A percentile compares a stretch with the other conserved stretches of the same genome.
Evolutionary conservation across 345 rosid genomes (phyloP).

Genomic region (Eucalyptus pauciflora): DNA sequence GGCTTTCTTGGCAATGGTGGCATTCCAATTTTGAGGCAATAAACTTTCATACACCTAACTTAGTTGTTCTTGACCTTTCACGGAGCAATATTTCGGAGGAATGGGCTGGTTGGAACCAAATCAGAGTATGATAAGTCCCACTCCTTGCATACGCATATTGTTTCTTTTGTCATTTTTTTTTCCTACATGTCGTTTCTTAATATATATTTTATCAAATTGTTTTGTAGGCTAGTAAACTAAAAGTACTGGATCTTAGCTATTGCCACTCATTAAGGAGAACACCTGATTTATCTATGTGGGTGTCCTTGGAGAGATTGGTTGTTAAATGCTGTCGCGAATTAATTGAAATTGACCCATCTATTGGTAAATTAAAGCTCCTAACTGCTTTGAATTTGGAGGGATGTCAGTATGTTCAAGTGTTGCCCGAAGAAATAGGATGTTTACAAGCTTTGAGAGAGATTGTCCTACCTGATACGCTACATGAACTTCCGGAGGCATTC

Average conservation of each 20-base stretch:
- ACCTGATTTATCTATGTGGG: neutral
- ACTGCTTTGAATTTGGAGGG: neutral
- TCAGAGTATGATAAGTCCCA: neutral
- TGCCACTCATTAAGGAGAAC: neutral
- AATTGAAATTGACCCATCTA: neutral
- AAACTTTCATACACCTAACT: neutral
- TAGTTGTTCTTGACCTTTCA: neutral
- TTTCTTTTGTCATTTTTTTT: neutral
- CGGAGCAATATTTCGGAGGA: neutral
- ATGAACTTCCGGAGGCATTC: neutral
- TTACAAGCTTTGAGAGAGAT: neutral
- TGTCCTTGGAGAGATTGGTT: neutral
- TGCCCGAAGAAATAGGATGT: neutral
- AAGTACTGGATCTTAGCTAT: neutral
- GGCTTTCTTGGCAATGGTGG: neutral
- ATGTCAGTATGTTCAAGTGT: neutral
- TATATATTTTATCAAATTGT: neutral
- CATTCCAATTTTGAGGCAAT: neutral
- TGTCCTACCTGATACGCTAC: neutral
- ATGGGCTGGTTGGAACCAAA: neutral
- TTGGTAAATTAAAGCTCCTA: neutral
- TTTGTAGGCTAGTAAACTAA: neutral
- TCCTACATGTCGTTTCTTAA: neutral
- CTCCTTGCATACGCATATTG: neutral
- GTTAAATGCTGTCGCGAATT: accelerated